Evolutionary conservation across 2,329 filamentous ascomycete genomes (phyloP), one percentile per base, ranked within the genome.

Genomic region (Cladobotryum mycophilum): DNA sequence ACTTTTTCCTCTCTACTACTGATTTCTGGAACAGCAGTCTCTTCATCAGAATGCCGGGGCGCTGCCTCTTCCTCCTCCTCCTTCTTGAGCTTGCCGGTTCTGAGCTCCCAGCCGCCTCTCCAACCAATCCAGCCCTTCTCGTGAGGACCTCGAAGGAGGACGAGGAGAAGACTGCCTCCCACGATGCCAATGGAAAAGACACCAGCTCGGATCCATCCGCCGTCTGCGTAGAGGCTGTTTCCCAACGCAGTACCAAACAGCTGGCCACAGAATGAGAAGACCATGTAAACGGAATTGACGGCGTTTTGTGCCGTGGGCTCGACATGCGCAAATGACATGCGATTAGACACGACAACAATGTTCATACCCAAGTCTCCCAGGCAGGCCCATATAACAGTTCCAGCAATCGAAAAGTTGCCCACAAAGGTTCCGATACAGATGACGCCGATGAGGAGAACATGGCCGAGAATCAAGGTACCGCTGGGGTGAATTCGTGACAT

Each of bases 251-350:
- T 85, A 0, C 88, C 88, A 2, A 83, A 84, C 43, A 93, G 58
- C 70, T 93, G 88, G 0, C 88, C 88, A 25, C 78, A 81, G 60
- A 92, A 92, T 0, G 80, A 82, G 7, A 78, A 76, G 0, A 90
- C 76, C 88, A 92, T 93, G 61, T 89, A 93, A 1, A 84, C 86
- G 0, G 88, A 90, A 62, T 93, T 93, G 20, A 92, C 78, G 3
- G 88, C 70, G 66, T 90, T 93, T 4, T 86, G 70, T 0, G 84
- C 83, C 53, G 81, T 83, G 0, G 87, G 82, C 48, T 86, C 84
- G 18, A 92, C 81, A 1, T 72, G 69, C 58, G 88, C 91, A 17
- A 93, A 86, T 4, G 80, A 76, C 1, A 77, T 75, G 0, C 88
- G 72, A 59, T 91, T 90, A 1, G 85, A 85, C 33, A 89, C 86